Conservation (phyloP, 306 rosid species). For the Trifolium pratense region DNA sequence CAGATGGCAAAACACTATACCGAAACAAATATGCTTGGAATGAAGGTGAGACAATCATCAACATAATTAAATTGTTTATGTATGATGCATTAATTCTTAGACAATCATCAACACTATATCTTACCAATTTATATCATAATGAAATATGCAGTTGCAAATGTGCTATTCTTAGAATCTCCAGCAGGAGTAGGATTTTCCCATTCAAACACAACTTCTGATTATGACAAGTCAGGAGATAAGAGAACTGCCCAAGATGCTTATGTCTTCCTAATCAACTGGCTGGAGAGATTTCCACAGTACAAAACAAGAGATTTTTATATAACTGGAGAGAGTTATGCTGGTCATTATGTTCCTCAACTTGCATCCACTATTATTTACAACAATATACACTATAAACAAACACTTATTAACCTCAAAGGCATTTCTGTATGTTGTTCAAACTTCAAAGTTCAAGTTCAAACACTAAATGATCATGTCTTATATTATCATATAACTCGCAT, state of each 20-base stretch:
- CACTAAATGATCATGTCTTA: background rate
- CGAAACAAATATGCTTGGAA: slow-evolving; percentile 58
- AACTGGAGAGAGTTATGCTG: slow-evolving; percentile 73
- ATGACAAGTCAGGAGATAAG: slow-evolving; percentile 47
- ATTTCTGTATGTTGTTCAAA: slow-evolving; percentile 48
- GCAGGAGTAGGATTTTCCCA: slow-evolving; percentile 74
- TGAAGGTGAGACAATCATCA: slow-evolving; percentile 27
- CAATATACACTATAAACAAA: slow-evolving; percentile 34
- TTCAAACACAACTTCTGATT: slow-evolving; percentile 55
- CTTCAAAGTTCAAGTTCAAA: background rate
- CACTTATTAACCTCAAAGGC: slow-evolving; percentile 59
- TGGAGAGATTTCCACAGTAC: slow-evolving; percentile 68
- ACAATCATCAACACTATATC: background rate
- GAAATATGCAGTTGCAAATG: slow-evolving; percentile 59
- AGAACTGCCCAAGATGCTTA: slow-evolving; percentile 56
- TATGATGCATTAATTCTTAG: background rate
- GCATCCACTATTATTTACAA: slow-evolving; percentile 48
- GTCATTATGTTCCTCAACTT: slow-evolving; percentile 71
- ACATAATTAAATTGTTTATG: background rate
- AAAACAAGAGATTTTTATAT: slow-evolving; percentile 58
- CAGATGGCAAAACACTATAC: slow-evolving; percentile 53
- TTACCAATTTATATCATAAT: background rate
- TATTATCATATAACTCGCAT: background rate
- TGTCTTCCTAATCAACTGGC: slow-evolving; percentile 61
- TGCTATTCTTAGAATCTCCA: slow-evolving; percentile 69